Base-by-base conservation (phyloP, 352 stramenopile species). In the Blastocystis sp. region DNA sequence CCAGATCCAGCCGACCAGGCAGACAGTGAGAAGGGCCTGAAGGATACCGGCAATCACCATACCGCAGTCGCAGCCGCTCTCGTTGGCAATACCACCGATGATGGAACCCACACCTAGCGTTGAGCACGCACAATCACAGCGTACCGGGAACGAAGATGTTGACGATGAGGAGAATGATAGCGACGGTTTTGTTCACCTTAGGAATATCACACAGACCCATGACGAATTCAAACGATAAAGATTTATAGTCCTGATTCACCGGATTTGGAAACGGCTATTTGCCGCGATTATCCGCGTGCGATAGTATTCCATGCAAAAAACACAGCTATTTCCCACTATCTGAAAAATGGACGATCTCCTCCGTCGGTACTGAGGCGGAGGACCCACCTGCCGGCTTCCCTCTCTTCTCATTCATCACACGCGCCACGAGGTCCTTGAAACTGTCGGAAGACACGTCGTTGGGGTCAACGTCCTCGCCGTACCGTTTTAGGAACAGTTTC, bases 121-220 rank as follows among this genome's bases (percentile, higher is more conserved):
- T 41, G 35, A 19, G 66, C 26, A 19, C 35, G 3, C 4, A 0
- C 3, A 62, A 21, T 33, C 41, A n/a, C 26, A 62, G 16, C 16
- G 10, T 81, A 81, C 71, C 71, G 39, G 71, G 45, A 41, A 81
- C 35, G 71, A 81, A 67, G 45, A 81, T 81, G n/a, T 81, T 81
- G 10, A 81, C 0, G 61, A 81, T 81, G 2, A 81, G 29, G 21
- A 81, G 71, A 41, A 81, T 67, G 39, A 66, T 9, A 45, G n/a
- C 71, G 61, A 45, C 41, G 13, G 21, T 41, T n/a, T 81, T 65
- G 71, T 81, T 81, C 35, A 81, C 71, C 71, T 81, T 81, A 81
- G 71, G 71, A 65, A 66, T 50, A 37, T 81, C 71, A 19, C 71
- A 81, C 16, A 81, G 35, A 81, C 71, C 71, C 71, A 81, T 81